A percentile compares a stretch with the other conserved stretches of the same genome.
Conservation (phyloP, 768 basidiomycete genomes). For the Cubamyces sp. region DNA sequence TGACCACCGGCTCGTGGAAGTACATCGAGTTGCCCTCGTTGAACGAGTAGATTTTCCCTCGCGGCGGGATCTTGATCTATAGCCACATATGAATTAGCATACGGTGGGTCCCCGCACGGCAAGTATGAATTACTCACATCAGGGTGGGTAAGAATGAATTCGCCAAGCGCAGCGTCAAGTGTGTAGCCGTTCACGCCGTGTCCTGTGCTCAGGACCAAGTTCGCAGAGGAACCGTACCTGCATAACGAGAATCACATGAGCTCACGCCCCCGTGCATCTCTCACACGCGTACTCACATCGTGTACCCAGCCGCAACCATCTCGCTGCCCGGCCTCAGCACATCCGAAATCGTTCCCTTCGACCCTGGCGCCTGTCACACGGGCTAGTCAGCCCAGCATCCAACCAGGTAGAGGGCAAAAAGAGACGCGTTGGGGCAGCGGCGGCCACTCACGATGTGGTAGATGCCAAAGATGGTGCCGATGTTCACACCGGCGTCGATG, state of each 20-base stretch:
- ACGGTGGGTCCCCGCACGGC: not conserved
- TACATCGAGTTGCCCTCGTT: conserved; percentile 98
- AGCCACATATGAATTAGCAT: not conserved
- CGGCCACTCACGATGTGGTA: conserved; percentile 77
- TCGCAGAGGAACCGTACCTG: conserved; percentile 94
- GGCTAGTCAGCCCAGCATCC: conserved; percentile 8
- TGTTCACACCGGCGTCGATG: conserved; percentile 98
- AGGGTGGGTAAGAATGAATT: conserved; percentile 98
- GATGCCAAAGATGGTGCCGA: conserved; percentile 97
- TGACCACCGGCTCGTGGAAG: conserved; percentile 80
- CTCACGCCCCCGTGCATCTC: not conserved
- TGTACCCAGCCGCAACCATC: conserved; percentile 98
- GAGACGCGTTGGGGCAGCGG: not conserved
- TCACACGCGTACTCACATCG: conserved; percentile 63
- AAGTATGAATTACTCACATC: conserved; percentile 54
- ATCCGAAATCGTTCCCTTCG: conserved; percentile 79
- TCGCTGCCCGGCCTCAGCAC: conserved; percentile 92
- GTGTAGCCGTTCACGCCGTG: conserved; percentile 98
- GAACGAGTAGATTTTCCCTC: conserved; percentile 99
- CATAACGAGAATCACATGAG: not conserved
- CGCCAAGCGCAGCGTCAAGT: conserved; percentile 91
- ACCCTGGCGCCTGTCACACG: conserved; percentile 63
- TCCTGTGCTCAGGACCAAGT: conserved; percentile 94
- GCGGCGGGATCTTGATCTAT: conserved; percentile 88
- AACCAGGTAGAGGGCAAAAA: not conserved